These are phyloP conservation scores for Vachellia collinsii DNA, from an alignment of 306 rosid species.

Conservation along the genomic window DNA sequence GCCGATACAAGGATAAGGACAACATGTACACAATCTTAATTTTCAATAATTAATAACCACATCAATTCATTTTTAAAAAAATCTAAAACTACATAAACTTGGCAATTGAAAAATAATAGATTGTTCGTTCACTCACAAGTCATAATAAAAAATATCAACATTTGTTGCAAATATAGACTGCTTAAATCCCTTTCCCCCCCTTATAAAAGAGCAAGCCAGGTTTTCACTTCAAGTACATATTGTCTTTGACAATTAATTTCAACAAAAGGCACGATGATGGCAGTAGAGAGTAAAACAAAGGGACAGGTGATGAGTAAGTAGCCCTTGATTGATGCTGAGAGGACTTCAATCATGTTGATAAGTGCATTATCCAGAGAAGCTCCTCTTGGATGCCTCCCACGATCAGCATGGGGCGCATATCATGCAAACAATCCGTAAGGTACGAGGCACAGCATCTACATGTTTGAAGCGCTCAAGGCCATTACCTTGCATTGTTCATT, in stretches of 20 bases:
- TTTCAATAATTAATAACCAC: not conserved
- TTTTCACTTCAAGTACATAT: constrained; percentile 21
- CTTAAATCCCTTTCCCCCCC: not conserved
- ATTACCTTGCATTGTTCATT: constrained; percentile 98
- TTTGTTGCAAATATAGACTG: not conserved
- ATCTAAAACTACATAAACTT: not conserved
- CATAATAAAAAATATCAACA: not conserved
- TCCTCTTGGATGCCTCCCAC: constrained; percentile 27
- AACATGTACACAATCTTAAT: not conserved
- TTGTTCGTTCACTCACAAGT: not conserved
- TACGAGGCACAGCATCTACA: constrained; percentile 47
- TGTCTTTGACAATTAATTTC: constrained; percentile 15
- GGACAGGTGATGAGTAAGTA: constrained; percentile 1
- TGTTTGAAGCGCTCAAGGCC: constrained; percentile 90
- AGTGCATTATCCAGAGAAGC: constrained; percentile 31
- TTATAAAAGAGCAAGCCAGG: constrained; percentile 35
- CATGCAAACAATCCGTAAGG: constrained; percentile 21
- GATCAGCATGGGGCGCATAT: constrained; percentile 26
- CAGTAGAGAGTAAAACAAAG: constrained; percentile 32
- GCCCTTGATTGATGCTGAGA: constrained; percentile 41
- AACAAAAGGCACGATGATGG: constrained; percentile 32
- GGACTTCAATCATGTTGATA: constrained; percentile 23
- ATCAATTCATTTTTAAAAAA: not conserved
- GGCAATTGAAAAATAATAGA: not conserved
- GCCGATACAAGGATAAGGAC: no score